Evolutionary conservation across 495 filamentous ascomycete species (phyloP).

Genomic region (Neurospora discreta): DNA sequence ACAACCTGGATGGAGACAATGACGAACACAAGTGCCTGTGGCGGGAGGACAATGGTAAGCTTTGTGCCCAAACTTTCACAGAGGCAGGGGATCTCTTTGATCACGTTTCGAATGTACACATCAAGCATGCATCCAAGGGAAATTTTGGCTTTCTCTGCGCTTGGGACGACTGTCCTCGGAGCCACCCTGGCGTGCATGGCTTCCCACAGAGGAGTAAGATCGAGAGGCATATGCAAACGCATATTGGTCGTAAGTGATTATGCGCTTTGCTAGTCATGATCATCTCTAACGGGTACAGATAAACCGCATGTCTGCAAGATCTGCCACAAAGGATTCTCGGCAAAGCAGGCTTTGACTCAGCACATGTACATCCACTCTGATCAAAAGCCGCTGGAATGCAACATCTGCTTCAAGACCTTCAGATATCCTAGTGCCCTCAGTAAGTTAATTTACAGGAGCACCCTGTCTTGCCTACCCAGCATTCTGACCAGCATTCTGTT

Average conservation of each 20-base stretch:
- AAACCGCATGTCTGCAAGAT: slow-evolving; percentile 44
- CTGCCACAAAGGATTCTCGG: slow-evolving; percentile 46
- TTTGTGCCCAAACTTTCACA: slow-evolving; percentile 17
- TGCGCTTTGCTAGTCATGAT: not conserved
- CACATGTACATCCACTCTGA: slow-evolving; percentile 51
- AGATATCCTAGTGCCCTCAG: slow-evolving; percentile 45
- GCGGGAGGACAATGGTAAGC: slow-evolving; percentile 13
- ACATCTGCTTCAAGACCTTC: slow-evolving; percentile 42
- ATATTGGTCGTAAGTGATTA: slow-evolving; percentile 45
- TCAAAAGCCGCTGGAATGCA: slow-evolving; percentile 47
- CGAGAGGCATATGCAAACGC: slow-evolving; percentile 50
- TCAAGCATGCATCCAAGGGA: slow-evolving; percentile 22
- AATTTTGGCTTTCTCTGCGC: slow-evolving; percentile 22
- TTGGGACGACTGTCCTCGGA: slow-evolving; percentile 29
- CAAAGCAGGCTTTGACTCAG: slow-evolving; percentile 48
- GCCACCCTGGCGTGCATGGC: slow-evolving; percentile 27
- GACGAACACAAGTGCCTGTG: slow-evolving; percentile 22
- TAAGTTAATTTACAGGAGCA: slow-evolving; percentile 18
- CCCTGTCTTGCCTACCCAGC: not conserved
- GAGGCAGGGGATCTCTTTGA: slow-evolving; percentile 19
- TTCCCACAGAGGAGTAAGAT: slow-evolving; percentile 50
- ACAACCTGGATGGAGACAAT: slow-evolving; percentile 1
- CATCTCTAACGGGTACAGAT: slow-evolving; percentile 22
- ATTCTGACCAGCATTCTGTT: not conserved
- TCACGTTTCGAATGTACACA: slow-evolving; percentile 19